Percentiles rank a stretch among this genome's conserved stretches.
phyloP scores from a whole-genome alignment of 139 green algal species.

The Tetratostichococcus sp. region DNA sequence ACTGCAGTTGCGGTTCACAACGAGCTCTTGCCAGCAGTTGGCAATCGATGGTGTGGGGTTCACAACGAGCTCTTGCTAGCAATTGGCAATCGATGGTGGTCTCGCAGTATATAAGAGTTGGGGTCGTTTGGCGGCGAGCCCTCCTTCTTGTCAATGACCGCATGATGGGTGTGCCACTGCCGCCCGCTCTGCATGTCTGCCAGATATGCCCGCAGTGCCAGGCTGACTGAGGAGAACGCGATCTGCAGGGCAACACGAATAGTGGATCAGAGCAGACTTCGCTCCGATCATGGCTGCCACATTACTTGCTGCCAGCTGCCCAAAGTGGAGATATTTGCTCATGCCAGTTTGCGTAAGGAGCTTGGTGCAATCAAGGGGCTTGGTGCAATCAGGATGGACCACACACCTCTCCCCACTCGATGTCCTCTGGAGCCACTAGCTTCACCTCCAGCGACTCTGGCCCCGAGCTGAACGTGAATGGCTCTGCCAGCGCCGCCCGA shows the following conservation, averaged over 20 bases:
- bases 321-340: too few relatives aligned
- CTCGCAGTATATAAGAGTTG: conserved; percentile 42
- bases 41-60: too few relatives aligned
- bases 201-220: conserved; percentile 56
- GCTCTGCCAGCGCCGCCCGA: conserved; percentile 26
- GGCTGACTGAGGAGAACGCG: conserved; percentile 65
- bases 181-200: conserved; percentile 44
- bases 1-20: too few relatives aligned
- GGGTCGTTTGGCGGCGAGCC: conserved; percentile 61
- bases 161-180: conserved; percentile 66
- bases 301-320: too few relatives aligned
- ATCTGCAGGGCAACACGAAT: conserved; percentile 26
- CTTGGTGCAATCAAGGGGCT: too few relatives aligned
- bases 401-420: conserved; percentile 62
- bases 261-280: too few relatives aligned
- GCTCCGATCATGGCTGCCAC: too few relatives aligned
- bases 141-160: conserved; percentile 64
- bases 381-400: too few relatives aligned
- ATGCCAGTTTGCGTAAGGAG: too few relatives aligned
- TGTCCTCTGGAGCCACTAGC: conserved; percentile 63
- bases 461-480: conserved; percentile 37
- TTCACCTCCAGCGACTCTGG: conserved; percentile 65
- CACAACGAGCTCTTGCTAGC: too few relatives aligned
- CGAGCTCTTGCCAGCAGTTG: too few relatives aligned
- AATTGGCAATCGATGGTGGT: conserved; percentile 37